Percentiles rank a stretch among this genome's conserved stretches.
phyloP scores from a whole-genome alignment of 352 stramenopile species.

The Phytophthora sojae region DNA sequence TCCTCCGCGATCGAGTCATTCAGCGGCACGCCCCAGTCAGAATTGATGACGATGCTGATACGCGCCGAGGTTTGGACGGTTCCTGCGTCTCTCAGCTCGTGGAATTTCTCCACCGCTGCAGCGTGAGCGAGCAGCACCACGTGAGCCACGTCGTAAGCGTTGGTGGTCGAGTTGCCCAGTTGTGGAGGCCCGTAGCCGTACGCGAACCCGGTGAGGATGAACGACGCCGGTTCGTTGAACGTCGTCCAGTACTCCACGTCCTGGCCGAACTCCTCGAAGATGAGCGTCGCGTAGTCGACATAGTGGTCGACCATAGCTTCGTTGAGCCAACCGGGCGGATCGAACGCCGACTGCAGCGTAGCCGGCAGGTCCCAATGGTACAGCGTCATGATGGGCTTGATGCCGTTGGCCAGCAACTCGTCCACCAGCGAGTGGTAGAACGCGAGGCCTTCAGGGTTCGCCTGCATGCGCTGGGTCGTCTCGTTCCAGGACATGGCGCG shows the following conservation, averaged over 20 bases:
- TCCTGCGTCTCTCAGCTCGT: constrained; percentile 36
- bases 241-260: constrained; percentile 94
- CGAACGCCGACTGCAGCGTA: constrained; percentile 81
- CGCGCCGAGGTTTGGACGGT: constrained; percentile 44
- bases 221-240: constrained; percentile 93
- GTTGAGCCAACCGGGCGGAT: constrained; percentile 76
- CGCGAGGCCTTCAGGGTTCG: constrained; percentile 88
- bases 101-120: constrained; percentile 84
- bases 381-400: constrained; percentile 93
- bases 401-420: constrained; percentile 68
- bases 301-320: constrained; percentile 65
- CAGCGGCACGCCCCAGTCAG: constrained; percentile 78
- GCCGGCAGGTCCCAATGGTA: constrained; percentile 97
- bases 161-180: constrained; percentile 47
- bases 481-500: constrained; percentile 86
- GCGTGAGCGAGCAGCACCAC: constrained; percentile 92
- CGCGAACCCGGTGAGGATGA: constrained; percentile 89
- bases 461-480: constrained; percentile 45
- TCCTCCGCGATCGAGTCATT: constrained; percentile 59
- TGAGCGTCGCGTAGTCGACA: constrained; percentile 88
- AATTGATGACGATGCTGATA: constrained; percentile 93
- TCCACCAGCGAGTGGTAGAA: constrained; percentile 95
- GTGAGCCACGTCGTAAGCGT: constrained; percentile 64
- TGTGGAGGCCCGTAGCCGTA: constrained; percentile 57
- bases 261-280: constrained; percentile 92